A percentile compares a stretch with the other conserved stretches of the same genome.
Evolutionary conservation across 2,329 filamentous ascomycete genomes (phyloP).

Genomic region (Mycosphaerelloides madeirae): DNA sequence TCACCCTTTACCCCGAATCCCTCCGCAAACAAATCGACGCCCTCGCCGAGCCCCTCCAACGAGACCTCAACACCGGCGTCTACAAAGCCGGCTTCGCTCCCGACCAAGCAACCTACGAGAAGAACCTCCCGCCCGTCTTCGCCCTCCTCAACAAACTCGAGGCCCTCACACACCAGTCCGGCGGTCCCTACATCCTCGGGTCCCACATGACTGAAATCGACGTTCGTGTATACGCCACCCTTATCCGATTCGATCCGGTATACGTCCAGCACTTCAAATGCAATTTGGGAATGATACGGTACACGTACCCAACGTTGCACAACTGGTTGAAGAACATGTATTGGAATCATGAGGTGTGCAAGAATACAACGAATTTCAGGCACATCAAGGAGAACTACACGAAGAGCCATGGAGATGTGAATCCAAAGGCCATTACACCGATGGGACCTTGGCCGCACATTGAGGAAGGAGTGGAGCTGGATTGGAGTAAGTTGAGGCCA

Average conservation of each 20-base stretch:
- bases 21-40: slow-evolving; percentile 50
- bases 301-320: slow-evolving; percentile 55
- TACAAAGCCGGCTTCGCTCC: slow-evolving; percentile 57
- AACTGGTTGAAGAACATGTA: slow-evolving; percentile 59
- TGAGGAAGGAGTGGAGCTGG: slow-evolving; percentile 48
- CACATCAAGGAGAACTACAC: slow-evolving; percentile 67
- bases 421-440: slow-evolving; percentile 59
- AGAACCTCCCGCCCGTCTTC: slow-evolving; percentile 53
- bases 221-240: slow-evolving; percentile 52
- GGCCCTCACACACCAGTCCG: slow-evolving; percentile 41
- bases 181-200: slow-evolving; percentile 55
- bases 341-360: slow-evolving; percentile 52
- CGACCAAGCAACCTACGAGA: slow-evolving; percentile 53
- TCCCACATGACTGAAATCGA: slow-evolving; percentile 56
- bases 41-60: slow-evolving; percentile 51
- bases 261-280: slow-evolving; percentile 66
- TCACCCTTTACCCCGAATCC: slow-evolving; percentile 52
- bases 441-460: slow-evolving; percentile 57
- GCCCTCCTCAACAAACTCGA: slow-evolving; percentile 58
- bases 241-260: slow-evolving; percentile 57
- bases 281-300: slow-evolving; percentile 56
- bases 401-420: slow-evolving; percentile 57
- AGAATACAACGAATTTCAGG: slow-evolving; percentile 58
- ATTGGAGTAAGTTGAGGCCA: slow-evolving; percentile 46
- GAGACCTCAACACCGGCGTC: slow-evolving; percentile 55